Evolutionary conservation across 345 rosid genomes (phyloP).

Genomic region (Eucalyptus decipiens): DNA sequence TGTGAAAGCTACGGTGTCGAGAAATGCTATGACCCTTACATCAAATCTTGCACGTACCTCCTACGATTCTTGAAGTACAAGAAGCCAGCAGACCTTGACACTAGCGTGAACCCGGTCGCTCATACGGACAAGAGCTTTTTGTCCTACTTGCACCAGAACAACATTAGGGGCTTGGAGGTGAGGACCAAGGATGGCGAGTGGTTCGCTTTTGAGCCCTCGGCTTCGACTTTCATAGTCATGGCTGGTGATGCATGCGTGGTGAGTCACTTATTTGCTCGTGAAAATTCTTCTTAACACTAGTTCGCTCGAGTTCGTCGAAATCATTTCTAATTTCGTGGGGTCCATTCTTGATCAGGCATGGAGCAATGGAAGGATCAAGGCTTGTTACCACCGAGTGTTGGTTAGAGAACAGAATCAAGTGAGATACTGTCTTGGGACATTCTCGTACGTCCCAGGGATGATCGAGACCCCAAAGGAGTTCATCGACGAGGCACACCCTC

Average conservation of each 20-base stretch:
- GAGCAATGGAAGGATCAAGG: slow-evolving; percentile 12
- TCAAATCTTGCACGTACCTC: background rate
- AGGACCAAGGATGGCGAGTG: slow-evolving; percentile 6
- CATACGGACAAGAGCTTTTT: slow-evolving; percentile 22
- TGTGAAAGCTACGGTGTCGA: slow-evolving; percentile 12
- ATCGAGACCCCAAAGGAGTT: slow-evolving; percentile 4
- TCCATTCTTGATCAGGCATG: slow-evolving; percentile 6
- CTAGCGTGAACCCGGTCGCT: background rate
- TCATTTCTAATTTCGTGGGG: background rate
- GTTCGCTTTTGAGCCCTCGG: background rate
- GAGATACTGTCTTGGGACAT: slow-evolving; percentile 6
- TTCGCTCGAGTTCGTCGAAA: background rate
- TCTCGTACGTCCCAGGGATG: slow-evolving; percentile 2
- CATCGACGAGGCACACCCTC: slow-evolving; percentile 4
- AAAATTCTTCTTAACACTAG: background rate
- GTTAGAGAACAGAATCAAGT: background rate
- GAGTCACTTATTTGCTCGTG: background rate
- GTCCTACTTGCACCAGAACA: slow-evolving; percentile 11
- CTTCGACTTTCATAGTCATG: slow-evolving; percentile 16
- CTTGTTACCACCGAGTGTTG: slow-evolving; percentile 8
- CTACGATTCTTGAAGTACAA: slow-evolving; percentile 8
- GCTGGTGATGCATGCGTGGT: slow-evolving; percentile 12
- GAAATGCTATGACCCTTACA: background rate
- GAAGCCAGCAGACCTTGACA: background rate
- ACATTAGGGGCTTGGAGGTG: slow-evolving; percentile 11